Evolutionary conservation across 1,284 basidiomycete species (phyloP).

Genomic region (Somion occarium): DNA sequence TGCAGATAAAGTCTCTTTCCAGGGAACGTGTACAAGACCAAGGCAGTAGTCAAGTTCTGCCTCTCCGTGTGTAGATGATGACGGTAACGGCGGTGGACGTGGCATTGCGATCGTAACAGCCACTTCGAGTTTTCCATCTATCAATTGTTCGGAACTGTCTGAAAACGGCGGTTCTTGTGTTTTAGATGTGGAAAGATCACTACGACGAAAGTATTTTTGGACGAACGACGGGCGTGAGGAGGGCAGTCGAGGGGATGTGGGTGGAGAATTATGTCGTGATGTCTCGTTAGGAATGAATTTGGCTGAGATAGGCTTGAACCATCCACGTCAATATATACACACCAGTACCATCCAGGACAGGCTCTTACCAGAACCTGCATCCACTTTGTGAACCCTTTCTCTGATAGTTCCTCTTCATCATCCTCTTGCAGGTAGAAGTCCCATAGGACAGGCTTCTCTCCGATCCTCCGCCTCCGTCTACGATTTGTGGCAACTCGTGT

Average conservation of each 20-base stretch:
- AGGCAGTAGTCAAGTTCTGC: not conserved
- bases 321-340: no score
- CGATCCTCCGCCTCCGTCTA: constrained; percentile 4
- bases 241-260: constrained; percentile 4
- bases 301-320: not conserved
- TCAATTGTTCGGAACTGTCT: not conserved
- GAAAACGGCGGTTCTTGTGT: not conserved
- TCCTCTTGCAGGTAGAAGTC: constrained; percentile 8
- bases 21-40: not conserved
- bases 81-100: constrained; percentile 1
- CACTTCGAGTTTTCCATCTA: constrained; percentile 6
- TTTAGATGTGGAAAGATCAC: no score
- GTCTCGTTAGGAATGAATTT: not conserved
- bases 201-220: not conserved
- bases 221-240: not conserved
- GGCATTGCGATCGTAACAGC: constrained; percentile 13
- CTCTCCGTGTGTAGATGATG: not conserved
- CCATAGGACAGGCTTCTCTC: constrained; percentile 9
- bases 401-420: not conserved
- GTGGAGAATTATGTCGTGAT: not conserved
- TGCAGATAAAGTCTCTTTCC: not conserved
- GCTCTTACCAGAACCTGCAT: constrained; percentile 3
- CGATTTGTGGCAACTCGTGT: not conserved
- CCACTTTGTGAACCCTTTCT: not conserved
- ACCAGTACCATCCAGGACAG: not conserved